phyloP scores from a whole-genome alignment of 495 filamentous ascomycete genomes.

The Hypoxylon lenormandii region DNA sequence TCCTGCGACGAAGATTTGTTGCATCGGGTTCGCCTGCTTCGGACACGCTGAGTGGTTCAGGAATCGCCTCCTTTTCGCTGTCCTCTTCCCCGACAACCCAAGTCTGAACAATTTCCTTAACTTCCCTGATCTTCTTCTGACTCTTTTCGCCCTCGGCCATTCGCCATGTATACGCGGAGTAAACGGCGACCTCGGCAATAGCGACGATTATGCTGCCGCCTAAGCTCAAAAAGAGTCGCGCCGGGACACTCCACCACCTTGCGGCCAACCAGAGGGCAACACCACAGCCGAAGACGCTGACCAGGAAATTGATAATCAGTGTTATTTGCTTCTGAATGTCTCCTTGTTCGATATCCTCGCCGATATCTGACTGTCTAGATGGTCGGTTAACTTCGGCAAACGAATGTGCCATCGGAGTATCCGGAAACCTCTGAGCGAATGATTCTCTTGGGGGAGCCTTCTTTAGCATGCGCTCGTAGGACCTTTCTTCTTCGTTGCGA shows the following conservation, averaged over 20 bases:
- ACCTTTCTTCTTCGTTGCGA: conserved; percentile 77
- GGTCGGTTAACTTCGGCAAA: conserved; percentile 64
- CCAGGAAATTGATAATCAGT: conserved; percentile 77
- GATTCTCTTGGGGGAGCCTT: conserved; percentile 67
- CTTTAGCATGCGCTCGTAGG: conserved; percentile 80
- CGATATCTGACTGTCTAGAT: conserved; percentile 53
- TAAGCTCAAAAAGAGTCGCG: conserved; percentile 75
- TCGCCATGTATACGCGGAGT: conserved; percentile 84
- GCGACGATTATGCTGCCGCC: conserved; percentile 76
- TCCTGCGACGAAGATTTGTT: conserved; percentile 51
- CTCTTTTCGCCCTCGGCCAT: conserved; percentile 75
- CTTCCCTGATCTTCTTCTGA: conserved; percentile 73
- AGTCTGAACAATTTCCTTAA: conserved; percentile 74
- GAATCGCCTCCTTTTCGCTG: conserved; percentile 47
- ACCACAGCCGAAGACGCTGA: conserved; percentile 77
- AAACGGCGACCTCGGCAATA: conserved; percentile 87
- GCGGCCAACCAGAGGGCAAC: conserved; percentile 79
- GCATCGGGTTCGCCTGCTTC: conserved; percentile 31
- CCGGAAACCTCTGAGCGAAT: conserved; percentile 69
- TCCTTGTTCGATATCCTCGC: conserved; percentile 69
- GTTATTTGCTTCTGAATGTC: conserved; percentile 81
- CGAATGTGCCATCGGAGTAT: conserved; percentile 59
- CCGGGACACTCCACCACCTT: conserved; percentile 75
- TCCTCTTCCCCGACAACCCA: conserved; percentile 73
- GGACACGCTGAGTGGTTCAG: conserved; percentile 53